These are phyloP conservation scores for Septoria linicola DNA, from an alignment of 2,329 filamentous ascomycete species.

Conservation along the genomic window DNA sequence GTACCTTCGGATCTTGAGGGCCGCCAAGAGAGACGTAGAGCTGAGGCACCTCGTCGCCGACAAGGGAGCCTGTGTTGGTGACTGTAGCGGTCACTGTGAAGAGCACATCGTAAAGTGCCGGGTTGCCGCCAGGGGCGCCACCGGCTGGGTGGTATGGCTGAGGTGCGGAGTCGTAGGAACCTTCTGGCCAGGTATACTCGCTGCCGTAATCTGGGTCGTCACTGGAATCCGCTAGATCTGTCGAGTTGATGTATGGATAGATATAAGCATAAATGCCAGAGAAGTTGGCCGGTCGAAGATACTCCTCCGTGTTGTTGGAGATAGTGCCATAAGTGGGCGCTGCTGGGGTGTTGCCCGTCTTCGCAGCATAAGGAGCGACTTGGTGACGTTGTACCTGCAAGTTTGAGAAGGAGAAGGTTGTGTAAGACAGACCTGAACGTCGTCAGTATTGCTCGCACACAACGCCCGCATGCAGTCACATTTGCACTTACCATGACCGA, in stretches of 20 bases:
- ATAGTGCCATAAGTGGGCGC: slow-evolving; percentile 66
- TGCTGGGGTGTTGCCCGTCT: slow-evolving; percentile 59
- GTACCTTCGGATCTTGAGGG: slow-evolving; percentile 62
- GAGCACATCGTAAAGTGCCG: slow-evolving; percentile 65
- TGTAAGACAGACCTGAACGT: slow-evolving; percentile 62
- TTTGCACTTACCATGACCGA: slow-evolving; percentile 47
- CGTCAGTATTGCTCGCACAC: too few relatives aligned
- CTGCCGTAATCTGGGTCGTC: slow-evolving; percentile 61
- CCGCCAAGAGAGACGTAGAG: slow-evolving; percentile 78
- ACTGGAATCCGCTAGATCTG: slow-evolving; percentile 58
- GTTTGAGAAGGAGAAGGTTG: slow-evolving; percentile 72
- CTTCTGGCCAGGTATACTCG: slow-evolving; percentile 59
- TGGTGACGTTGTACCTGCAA: slow-evolving; percentile 56
- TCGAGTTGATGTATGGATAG: slow-evolving; percentile 70
- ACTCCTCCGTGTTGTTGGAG: slow-evolving; percentile 63
- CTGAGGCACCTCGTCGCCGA: slow-evolving; percentile 72
- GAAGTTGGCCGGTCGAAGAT: slow-evolving; percentile 65
- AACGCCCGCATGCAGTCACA: not conserved
- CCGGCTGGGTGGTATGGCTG: slow-evolving; percentile 63
- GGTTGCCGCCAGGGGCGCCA: slow-evolving; percentile 57
- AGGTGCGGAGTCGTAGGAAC: slow-evolving; percentile 57
- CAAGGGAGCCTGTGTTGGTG: slow-evolving; percentile 66
- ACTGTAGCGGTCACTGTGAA: slow-evolving; percentile 68
- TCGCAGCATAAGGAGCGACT: slow-evolving; percentile 58
- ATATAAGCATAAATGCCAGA: slow-evolving; percentile 58